A percentile compares a stretch with the other conserved stretches of the same genome.
These are phyloP conservation scores for Lyophyllum shimeji DNA, from an alignment of 768 basidiomycete genomes.

Conservation along the genomic window DNA sequence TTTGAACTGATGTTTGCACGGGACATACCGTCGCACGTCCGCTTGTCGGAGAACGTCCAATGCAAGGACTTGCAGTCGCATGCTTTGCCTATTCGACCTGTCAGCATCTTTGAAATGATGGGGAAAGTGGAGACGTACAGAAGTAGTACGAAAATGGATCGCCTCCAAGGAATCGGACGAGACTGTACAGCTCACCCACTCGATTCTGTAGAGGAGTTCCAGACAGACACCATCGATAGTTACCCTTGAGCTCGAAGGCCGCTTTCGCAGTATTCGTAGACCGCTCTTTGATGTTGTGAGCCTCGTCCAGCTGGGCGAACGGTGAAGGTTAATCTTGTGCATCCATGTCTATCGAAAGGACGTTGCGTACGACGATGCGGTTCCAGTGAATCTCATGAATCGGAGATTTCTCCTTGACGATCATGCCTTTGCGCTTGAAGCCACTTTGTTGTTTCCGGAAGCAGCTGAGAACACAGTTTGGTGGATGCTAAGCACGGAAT, in stretches of 20 bases:
- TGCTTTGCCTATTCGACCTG: conserved; percentile 61
- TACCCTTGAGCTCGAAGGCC: conserved; percentile 83
- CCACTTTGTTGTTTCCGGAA: conserved; percentile 93
- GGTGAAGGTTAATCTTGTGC: background rate
- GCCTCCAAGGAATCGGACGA: conserved; percentile 89
- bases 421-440: conserved; percentile 80
- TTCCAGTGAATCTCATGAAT: conserved; percentile 87
- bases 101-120: background rate
- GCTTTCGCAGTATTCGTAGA: conserved; percentile 95
- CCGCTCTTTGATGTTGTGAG: conserved; percentile 97
- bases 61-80: conserved; percentile 95
- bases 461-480: conserved; percentile 42
- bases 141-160: conserved; percentile 93
- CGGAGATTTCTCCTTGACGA: conserved; percentile 87
- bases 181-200: conserved; percentile 97
- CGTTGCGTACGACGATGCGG: conserved; percentile 60
- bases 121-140: conserved; percentile 47
- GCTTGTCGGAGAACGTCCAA: conserved; percentile 88
- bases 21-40: conserved; percentile 73
- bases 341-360: background rate
- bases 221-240: conserved; percentile 92
- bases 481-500: background rate
- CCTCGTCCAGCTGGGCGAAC: conserved; percentile 78
- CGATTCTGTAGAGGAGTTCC: conserved; percentile 97
- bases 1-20: background rate